These are phyloP conservation scores for Cladosporium sphaerospermum DNA, from an alignment of 2,329 filamentous ascomycete genomes.

Conservation along the genomic window DNA sequence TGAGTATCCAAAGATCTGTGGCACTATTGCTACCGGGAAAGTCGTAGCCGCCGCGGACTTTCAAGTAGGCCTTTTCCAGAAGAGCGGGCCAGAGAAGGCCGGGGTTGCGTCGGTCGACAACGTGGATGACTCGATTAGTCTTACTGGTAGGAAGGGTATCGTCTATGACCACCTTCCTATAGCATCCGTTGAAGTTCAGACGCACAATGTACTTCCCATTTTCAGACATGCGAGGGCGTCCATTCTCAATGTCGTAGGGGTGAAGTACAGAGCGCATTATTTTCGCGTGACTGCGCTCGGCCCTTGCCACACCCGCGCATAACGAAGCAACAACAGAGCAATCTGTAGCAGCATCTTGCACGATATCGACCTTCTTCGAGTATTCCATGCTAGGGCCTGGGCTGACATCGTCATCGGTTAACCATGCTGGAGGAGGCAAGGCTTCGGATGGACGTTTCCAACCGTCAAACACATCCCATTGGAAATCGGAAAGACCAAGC, in stretches of 20 bases:
- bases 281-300: slow-evolving; percentile 64
- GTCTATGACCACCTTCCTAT: slow-evolving; percentile 79
- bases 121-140: slow-evolving; percentile 70
- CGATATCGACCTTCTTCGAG: slow-evolving; percentile 64
- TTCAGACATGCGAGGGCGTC: slow-evolving; percentile 57
- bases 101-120: slow-evolving; percentile 78
- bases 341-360: slow-evolving; percentile 92
- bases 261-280: slow-evolving; percentile 67
- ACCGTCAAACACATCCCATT: slow-evolving; percentile 68
- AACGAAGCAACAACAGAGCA: slow-evolving; percentile 96
- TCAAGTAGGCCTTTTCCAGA: slow-evolving; percentile 92
- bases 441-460: slow-evolving; percentile 76
- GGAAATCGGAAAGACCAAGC: slow-evolving; percentile 67
- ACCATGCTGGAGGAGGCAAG: slow-evolving; percentile 43
- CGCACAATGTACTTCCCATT: slow-evolving; percentile 87
- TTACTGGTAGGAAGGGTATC: slow-evolving; percentile 77
- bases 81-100: slow-evolving; percentile 85
- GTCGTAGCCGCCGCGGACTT: slow-evolving; percentile 91
- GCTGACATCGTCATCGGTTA: slow-evolving; percentile 24
- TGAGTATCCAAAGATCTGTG: slow-evolving; percentile 87
- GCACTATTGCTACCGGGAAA: slow-evolving; percentile 97
- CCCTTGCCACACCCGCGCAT: slow-evolving; percentile 69
- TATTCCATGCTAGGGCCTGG: slow-evolving; percentile 51
- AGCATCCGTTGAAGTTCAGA: slow-evolving; percentile 95
- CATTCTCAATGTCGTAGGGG: slow-evolving; percentile 59